These are phyloP conservation scores for Chondrus crispus DNA, from an alignment of 23 red algal species.

Conservation along the genomic window DNA sequence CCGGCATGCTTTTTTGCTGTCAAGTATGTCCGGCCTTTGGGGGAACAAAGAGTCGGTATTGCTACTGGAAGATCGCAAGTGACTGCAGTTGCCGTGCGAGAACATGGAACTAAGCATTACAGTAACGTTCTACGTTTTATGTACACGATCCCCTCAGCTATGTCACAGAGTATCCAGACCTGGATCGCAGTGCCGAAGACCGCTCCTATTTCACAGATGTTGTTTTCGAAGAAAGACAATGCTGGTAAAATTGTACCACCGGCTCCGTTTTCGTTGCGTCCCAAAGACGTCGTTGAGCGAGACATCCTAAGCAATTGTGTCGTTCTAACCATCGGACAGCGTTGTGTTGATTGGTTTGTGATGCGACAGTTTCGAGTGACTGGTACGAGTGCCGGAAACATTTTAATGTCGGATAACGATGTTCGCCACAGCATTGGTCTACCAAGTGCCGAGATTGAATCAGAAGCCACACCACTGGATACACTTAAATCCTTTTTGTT, in stretches of 20 bases:
- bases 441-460: too few relatives aligned
- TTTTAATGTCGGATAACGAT: not conserved
- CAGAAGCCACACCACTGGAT: too few relatives aligned
- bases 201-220: not conserved
- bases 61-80: not conserved
- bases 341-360: not conserved
- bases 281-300: not conserved
- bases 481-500: not conserved
- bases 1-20: not conserved
- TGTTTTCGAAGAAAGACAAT: not conserved
- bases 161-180: not conserved
- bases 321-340: not conserved
- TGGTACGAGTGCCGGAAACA: not conserved
- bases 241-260: not conserved
- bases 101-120: not conserved
- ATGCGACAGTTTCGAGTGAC: slow-evolving; percentile 14
- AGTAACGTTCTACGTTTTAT: not conserved
- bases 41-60: too few relatives aligned
- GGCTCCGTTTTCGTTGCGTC: not conserved
- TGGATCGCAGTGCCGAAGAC: slow-evolving; percentile 5
- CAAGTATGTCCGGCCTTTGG: not conserved
- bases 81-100: not conserved
- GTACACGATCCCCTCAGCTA: not conserved
- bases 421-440: too few relatives aligned
- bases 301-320: not conserved